These are phyloP conservation scores for Mikania micrantha DNA, from an alignment of 129 eudicot genomes.

Conservation along the genomic window DNA sequence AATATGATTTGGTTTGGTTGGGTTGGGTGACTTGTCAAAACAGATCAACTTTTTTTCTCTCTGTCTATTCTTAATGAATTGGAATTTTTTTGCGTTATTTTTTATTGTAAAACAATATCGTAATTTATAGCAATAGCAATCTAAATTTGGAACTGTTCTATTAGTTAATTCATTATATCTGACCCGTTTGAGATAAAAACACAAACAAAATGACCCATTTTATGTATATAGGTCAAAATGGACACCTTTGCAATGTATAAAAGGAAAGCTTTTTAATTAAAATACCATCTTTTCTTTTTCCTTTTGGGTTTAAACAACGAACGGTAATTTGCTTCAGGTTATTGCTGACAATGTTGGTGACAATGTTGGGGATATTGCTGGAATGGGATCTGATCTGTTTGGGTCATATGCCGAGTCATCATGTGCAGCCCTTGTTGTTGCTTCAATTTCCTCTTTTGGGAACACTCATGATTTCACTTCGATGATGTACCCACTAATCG, in stretches of 20 bases:
- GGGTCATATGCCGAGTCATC: conserved; percentile 91
- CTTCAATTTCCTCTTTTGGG: conserved; percentile 88
- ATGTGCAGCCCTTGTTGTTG: conserved; percentile 93
- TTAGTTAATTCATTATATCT: not conserved
- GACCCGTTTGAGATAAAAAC: not conserved
- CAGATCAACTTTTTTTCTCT: not conserved
- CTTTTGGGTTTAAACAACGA: not conserved
- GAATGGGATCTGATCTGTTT: conserved; percentile 95
- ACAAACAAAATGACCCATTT: not conserved
- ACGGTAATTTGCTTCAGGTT: conserved; percentile 39
- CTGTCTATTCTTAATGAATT: not conserved
- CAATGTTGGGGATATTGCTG: conserved; percentile 94
- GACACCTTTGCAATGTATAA: not conserved
- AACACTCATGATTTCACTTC: conserved; percentile 75
- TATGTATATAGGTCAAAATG: not conserved
- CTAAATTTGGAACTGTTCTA: not conserved
- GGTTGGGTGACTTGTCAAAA: not conserved
- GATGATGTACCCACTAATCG: conserved; percentile 64
- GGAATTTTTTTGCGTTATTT: not conserved
- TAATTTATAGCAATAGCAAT: not conserved
- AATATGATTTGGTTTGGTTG: not conserved
- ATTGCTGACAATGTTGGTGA: conserved; percentile 96
- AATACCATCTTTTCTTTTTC: not conserved
- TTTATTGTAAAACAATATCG: not conserved
- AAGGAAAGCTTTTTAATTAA: not conserved